Conservation (phyloP, 2,329 filamentous ascomycete species). For the Alternaria triticimaculans region DNA sequence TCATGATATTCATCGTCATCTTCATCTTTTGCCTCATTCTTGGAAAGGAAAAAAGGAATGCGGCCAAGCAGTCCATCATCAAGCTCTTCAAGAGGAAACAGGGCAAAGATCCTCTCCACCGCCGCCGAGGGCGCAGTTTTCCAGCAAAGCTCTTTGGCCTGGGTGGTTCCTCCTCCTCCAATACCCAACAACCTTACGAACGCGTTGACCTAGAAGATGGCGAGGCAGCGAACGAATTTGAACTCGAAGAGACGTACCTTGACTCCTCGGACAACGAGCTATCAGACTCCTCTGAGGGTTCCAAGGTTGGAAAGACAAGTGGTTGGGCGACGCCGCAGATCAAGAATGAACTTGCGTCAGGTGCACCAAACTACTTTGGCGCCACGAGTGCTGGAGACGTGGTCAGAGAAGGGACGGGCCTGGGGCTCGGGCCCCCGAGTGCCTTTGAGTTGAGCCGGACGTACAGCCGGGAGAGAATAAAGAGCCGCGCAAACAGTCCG, state of each 20-base stretch:
- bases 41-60: slow-evolving; percentile 75
- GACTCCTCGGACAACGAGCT: slow-evolving; percentile 66
- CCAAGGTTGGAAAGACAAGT: slow-evolving; percentile 65
- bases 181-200: slow-evolving; percentile 68
- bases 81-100: slow-evolving; percentile 54
- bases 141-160: slow-evolving; percentile 67
- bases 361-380: slow-evolving; percentile 30
- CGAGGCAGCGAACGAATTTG: slow-evolving; percentile 72
- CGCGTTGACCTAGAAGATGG: slow-evolving; percentile 77
- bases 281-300: slow-evolving; percentile 67
- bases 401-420: slow-evolving; percentile 36
- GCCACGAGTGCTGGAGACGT: slow-evolving; percentile 23
- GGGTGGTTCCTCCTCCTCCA: slow-evolving; percentile 46
- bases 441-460: slow-evolving; percentile 71
- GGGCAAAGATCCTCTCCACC: slow-evolving; percentile 42
- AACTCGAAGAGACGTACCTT: slow-evolving; percentile 59
- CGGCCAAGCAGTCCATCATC: slow-evolving; percentile 62
- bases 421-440: slow-evolving; percentile 38
- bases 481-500: slow-evolving; percentile 57
- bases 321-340: slow-evolving; percentile 73
- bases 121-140: slow-evolving; percentile 51
- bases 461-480: slow-evolving; percentile 83
- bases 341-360: slow-evolving; percentile 41
- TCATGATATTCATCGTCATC: slow-evolving; percentile 77
- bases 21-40: slow-evolving; percentile 76